Conservation (phyloP, 352 stramenopile species). For the Plasmopara viticola region DNA sequence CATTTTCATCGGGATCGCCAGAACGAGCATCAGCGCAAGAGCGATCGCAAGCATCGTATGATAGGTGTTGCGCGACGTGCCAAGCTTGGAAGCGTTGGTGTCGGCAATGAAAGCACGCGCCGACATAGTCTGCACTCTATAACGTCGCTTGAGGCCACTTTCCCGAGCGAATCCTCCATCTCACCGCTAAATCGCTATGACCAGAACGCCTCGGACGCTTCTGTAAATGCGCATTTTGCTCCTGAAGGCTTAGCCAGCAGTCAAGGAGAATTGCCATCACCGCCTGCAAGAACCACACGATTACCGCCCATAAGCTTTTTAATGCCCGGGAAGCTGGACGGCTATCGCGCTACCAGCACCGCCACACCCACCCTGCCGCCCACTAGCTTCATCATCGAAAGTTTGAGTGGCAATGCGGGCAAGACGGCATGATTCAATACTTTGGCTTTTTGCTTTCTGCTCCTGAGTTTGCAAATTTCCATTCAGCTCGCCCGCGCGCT, state of each 20-base stretch:
- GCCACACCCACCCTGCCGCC: conserved; percentile 35
- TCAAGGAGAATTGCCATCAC: conserved; percentile 11
- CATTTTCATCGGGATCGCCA: conserved; percentile 79
- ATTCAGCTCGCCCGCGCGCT: conserved; percentile 7
- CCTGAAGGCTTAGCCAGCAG: conserved; percentile 8
- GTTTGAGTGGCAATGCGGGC: conserved; percentile 33
- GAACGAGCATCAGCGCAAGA: conserved; percentile 85
- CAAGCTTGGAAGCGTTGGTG: conserved; percentile 62
- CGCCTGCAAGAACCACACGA: conserved; percentile 23
- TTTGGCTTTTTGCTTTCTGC: conserved; percentile 11
- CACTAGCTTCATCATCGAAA: conserved; percentile 47
- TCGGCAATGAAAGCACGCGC: conserved; percentile 29
- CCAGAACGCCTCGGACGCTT: conserved; percentile 30
- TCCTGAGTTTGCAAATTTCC: conserved; percentile 8
- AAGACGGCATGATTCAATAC: conserved; percentile 45
- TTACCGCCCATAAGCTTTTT: conserved; percentile 75
- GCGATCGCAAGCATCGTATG: conserved; percentile 83
- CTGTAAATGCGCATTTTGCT: conserved; percentile 27
- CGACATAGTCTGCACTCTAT: conserved; percentile 37
- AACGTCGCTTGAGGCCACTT: conserved; percentile 34
- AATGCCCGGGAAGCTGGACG: conserved; percentile 61
- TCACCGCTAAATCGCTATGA: conserved; percentile 30
- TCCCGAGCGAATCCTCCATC: conserved; percentile 23
- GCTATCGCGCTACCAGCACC: conserved; percentile 42
- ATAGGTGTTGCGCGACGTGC: conserved; percentile 62